A percentile compares a stretch with the other conserved stretches of the same genome.
Conservation (phyloP, 2,329 filamentous ascomycete genomes). For the Ophiostoma himal-ulmi region DNA sequence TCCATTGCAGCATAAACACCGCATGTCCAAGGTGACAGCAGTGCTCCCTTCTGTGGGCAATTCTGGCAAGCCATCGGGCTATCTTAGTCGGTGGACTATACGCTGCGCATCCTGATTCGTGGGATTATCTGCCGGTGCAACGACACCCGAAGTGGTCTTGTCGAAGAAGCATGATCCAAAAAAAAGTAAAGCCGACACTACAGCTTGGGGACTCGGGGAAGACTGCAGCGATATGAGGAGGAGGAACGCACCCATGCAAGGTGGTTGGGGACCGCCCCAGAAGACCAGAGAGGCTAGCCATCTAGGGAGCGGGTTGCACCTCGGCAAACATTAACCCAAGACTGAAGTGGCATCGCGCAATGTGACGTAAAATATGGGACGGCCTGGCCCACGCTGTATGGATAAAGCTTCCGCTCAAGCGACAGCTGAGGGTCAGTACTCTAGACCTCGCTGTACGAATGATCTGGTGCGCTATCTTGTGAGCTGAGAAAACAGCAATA, state of each 20-base stretch:
- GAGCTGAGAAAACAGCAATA: background rate
- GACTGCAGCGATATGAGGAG: background rate
- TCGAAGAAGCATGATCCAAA: background rate
- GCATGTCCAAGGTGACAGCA: background rate
- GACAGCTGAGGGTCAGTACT: background rate
- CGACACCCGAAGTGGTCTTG: background rate
- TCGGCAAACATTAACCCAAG: background rate
- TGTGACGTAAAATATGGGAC: background rate
- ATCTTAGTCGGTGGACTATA: background rate
- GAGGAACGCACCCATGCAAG: background rate
- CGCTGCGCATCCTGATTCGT: conserved; percentile 15
- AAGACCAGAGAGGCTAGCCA: background rate
- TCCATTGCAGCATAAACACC: background rate
- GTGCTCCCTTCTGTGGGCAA: background rate
- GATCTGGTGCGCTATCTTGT: background rate
- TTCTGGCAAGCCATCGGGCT: background rate
- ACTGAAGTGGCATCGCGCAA: background rate
- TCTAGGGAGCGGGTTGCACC: background rate
- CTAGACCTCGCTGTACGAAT: background rate
- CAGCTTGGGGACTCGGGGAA: background rate
- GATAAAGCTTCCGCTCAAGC: conserved; percentile 1
- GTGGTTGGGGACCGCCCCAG: background rate
- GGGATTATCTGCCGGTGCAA: conserved; percentile 12
- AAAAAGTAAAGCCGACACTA: background rate
- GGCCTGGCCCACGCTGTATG: background rate